phyloP scores from a whole-genome alignment of 2,329 filamentous ascomycete genomes.

The Pyricularia sp. region DNA sequence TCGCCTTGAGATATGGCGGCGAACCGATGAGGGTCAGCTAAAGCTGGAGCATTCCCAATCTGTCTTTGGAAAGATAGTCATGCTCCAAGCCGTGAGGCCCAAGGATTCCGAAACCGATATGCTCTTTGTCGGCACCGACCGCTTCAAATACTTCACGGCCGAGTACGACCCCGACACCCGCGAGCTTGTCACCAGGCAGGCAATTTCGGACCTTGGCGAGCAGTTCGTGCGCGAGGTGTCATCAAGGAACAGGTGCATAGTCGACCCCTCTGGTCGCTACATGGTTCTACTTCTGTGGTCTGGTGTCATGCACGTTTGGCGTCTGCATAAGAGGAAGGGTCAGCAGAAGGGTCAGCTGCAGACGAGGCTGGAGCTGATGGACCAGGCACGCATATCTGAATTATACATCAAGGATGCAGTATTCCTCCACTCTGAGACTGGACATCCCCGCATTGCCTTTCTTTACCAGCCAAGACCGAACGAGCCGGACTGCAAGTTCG shows the following conservation, averaged over 20 bases:
- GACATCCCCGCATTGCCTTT: conserved; percentile 44
- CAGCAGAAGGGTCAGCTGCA: conserved; percentile 13
- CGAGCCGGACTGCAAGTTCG: conserved; percentile 38
- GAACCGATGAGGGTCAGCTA: conserved; percentile 44
- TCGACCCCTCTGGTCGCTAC: conserved; percentile 62
- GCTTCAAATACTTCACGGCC: conserved; percentile 80
- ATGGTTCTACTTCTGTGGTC: conserved; percentile 48
- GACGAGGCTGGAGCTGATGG: conserved; percentile 33
- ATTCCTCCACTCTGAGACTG: conserved; percentile 44
- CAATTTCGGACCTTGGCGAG: conserved; percentile 41
- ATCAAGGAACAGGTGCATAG: conserved; percentile 68
- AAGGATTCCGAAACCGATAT: conserved; percentile 64
- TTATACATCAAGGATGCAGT: conserved; percentile 45
- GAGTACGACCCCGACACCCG: conserved; percentile 56
- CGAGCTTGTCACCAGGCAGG: conserved; percentile 36
- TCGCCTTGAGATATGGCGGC: conserved; percentile 70
- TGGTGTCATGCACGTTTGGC: conserved; percentile 42
- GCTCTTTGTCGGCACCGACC: conserved; percentile 84
- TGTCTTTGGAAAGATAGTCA: conserved; percentile 75
- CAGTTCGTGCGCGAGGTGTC: conserved; percentile 62
- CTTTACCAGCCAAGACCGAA: conserved; percentile 42
- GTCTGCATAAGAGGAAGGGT: conserved; percentile 33
- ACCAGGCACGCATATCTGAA: conserved; percentile 43
- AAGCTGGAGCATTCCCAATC: conserved; percentile 52
- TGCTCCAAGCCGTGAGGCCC: conserved; percentile 70